Evolutionary conservation across 129 eudicot species (phyloP).

Genomic region (Cynara cardunculus): DNA sequence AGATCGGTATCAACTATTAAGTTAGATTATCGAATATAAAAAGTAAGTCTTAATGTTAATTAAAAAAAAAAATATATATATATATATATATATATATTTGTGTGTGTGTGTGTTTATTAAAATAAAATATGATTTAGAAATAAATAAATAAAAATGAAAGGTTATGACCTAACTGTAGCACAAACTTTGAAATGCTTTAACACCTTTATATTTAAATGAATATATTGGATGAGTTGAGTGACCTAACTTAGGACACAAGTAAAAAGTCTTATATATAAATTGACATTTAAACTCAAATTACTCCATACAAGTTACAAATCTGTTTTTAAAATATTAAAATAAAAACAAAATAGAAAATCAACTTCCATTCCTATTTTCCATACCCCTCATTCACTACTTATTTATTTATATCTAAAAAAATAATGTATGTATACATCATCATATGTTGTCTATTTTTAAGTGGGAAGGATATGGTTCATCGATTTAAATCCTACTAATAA

Average conservation of each 20-base stretch:
- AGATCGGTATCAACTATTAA: too few species aligned
- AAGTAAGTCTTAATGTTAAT: too few species aligned
- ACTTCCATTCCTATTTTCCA: too few species aligned
- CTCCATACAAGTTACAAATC: too few species aligned
- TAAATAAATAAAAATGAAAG: neutral
- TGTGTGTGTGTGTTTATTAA: neutral
- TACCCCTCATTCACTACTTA: too few species aligned
- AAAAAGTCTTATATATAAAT: too few species aligned
- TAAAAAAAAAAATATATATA: too few species aligned
- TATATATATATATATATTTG: too few species aligned
- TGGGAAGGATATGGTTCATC: neutral
- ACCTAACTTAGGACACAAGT: slow-evolving; percentile 30
- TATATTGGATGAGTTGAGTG: slow-evolving; percentile 8
- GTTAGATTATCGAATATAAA: too few species aligned
- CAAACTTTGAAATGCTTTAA: slow-evolving; percentile 26
- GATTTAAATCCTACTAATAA: neutral
- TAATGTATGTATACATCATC: neutral
- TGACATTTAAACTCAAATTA: too few species aligned
- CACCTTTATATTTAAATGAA: slow-evolving; percentile 2
- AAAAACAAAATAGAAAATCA: too few species aligned
- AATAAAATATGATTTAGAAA: neutral
- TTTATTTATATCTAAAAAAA: neutral
- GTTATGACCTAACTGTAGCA: slow-evolving; percentile 36
- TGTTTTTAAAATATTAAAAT: neutral
- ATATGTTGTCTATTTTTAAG: neutral